These are phyloP conservation scores for Pseudogymnoascus sp. DNA, from an alignment of 2,329 filamentous ascomycete species.

Conservation along the genomic window DNA sequence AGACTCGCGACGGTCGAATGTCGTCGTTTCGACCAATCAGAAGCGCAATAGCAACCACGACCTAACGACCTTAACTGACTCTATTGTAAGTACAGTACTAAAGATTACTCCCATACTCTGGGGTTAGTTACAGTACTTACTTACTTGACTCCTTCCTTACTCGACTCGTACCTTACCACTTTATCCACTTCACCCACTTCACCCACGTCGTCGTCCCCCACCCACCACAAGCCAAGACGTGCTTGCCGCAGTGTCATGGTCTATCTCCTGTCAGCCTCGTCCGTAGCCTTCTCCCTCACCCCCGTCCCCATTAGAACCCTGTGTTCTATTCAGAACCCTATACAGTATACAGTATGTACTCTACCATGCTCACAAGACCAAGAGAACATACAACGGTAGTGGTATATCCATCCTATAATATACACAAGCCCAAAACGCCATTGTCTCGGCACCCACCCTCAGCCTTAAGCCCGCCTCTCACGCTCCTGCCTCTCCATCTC, in stretches of 20 bases:
- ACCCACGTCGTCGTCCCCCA: not conserved
- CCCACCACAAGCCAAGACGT: not conserved
- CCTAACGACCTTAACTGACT: not conserved
- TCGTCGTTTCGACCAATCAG: not conserved
- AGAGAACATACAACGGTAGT: not conserved
- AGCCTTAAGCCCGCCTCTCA: not conserved
- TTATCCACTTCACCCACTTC: not conserved
- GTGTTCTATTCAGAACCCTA: too few species aligned
- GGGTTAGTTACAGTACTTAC: too few species aligned
- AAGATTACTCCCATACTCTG: too few species aligned
- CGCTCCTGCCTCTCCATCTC: constrained; percentile 2
- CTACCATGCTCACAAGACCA: not conserved
- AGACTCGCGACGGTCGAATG: not conserved
- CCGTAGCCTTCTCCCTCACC: not conserved
- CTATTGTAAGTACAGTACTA: not conserved
- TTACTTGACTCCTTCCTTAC: too few species aligned
- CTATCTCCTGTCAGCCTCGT: not conserved
- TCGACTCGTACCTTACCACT: not conserved
- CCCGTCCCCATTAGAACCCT: too few species aligned
- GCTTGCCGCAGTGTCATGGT: not conserved
- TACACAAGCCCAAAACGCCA: not conserved
- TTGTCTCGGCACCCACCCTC: not conserved
- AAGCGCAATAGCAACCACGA: not conserved
- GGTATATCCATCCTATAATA: not conserved
- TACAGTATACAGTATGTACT: not conserved